Percentiles rank a stretch among this genome's conserved stretches.
Conservation (phyloP, 768 basidiomycete genomes). For the Mycena vulgaris region DNA sequence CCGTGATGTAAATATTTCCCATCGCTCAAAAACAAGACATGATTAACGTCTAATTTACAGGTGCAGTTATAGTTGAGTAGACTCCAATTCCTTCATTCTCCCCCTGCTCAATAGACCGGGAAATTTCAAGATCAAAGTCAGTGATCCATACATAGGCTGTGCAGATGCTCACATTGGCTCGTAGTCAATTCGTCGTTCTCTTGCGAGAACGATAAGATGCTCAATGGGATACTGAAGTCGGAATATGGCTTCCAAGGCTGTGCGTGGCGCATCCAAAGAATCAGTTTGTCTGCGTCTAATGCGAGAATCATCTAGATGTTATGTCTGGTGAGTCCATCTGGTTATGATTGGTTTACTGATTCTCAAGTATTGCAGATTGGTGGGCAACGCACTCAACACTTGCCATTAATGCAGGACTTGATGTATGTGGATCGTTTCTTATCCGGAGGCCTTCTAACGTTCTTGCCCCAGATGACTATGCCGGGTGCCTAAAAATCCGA, state of each 20-base stretch:
- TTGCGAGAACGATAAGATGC: slow-evolving; percentile 72
- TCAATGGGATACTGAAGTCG: slow-evolving; percentile 75
- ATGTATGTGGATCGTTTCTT: slow-evolving; percentile 56
- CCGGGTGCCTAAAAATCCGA: slow-evolving; percentile 57
- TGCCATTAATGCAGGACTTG: slow-evolving; percentile 73
- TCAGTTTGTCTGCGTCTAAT: slow-evolving; percentile 19
- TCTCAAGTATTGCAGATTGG: slow-evolving; percentile 67
- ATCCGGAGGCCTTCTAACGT: neutral
- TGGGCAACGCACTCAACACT: slow-evolving; percentile 72
- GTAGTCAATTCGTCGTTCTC: slow-evolving; percentile 71
- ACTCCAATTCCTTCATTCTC: neutral
- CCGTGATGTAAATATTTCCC: slow-evolving; percentile 26
- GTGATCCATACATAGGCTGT: neutral
- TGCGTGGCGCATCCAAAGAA: slow-evolving; percentile 46
- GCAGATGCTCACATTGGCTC: neutral
- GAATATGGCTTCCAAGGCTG: slow-evolving; percentile 80
- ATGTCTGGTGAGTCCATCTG: slow-evolving; percentile 57
- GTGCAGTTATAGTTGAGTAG: slow-evolving; percentile 39
- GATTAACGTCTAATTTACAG: slow-evolving; percentile 1
- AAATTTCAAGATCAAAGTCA: slow-evolving; percentile 41
- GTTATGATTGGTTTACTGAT: neutral
- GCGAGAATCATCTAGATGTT: slow-evolving; percentile 51
- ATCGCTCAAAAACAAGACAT: neutral
- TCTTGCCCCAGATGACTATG: slow-evolving; percentile 74
- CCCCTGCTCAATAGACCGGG: neutral